These are phyloP conservation scores for Bathelium albidoporum DNA, from an alignment of 495 filamentous ascomycete species.

Conservation along the genomic window DNA sequence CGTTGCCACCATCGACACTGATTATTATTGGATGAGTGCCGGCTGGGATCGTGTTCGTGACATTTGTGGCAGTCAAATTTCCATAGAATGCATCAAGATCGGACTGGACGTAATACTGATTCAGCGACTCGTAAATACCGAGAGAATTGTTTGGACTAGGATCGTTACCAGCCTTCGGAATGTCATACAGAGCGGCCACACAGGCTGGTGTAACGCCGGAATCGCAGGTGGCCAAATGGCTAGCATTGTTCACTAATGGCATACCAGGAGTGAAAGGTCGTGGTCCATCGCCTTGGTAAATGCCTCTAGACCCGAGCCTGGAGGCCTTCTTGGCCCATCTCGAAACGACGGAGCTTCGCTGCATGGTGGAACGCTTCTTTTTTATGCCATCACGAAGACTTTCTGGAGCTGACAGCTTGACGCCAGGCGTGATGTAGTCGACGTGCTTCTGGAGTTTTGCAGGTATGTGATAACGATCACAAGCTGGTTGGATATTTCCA, in stretches of 20 bases:
- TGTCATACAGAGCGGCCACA: slow-evolving; percentile 12
- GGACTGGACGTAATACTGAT: slow-evolving; percentile 12
- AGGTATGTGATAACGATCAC: slow-evolving; percentile 15
- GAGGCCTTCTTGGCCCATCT: not conserved
- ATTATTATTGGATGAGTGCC: slow-evolving; percentile 15
- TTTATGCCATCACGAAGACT: not conserved
- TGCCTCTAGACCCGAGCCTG: not conserved
- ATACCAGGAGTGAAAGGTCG: not conserved
- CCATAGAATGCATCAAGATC: slow-evolving; percentile 18
- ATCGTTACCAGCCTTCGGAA: slow-evolving; percentile 2
- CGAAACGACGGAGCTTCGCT: not conserved
- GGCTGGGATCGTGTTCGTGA: slow-evolving; percentile 12
- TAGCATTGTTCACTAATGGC: not conserved
- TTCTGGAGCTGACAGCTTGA: slow-evolving; percentile 13
- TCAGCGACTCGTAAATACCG: slow-evolving; percentile 17
- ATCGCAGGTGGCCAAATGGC: slow-evolving; percentile 12
- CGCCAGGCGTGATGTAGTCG: slow-evolving; percentile 17
- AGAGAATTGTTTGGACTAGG: slow-evolving; percentile 9
- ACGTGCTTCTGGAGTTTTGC: slow-evolving; percentile 11
- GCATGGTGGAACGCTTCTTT: not conserved
- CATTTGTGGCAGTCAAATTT: not conserved
- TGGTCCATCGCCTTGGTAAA: not conserved
- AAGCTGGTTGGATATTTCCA: slow-evolving; percentile 12
- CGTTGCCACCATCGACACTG: slow-evolving; percentile 19
- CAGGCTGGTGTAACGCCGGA: slow-evolving; percentile 12